These are phyloP conservation scores for Lodderomyces orthopsilosis DNA, from an alignment of 1,139 yeast genomes.

Conservation along the genomic window DNA sequence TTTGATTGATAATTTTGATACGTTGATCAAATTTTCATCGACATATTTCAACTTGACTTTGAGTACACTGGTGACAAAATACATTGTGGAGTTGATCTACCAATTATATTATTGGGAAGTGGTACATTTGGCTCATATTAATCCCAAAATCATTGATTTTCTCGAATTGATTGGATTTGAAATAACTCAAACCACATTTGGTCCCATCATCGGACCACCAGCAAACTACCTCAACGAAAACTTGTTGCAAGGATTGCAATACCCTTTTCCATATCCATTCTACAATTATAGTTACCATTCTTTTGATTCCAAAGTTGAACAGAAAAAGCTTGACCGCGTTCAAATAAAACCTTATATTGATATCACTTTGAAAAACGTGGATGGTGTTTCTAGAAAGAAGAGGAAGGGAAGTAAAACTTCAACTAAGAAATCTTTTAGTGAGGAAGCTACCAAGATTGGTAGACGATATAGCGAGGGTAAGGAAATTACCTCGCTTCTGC, in stretches of 20 bases:
- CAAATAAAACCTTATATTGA: constrained; percentile 38
- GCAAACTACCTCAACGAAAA: constrained; percentile 33
- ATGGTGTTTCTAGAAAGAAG: constrained; percentile 9
- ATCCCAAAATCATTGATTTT: constrained; percentile 36
- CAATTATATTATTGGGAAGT: constrained; percentile 46
- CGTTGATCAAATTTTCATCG: constrained; percentile 28
- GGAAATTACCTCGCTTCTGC: too few species aligned
- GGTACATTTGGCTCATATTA: constrained; percentile 35
- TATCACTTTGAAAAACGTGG: constrained; percentile 27
- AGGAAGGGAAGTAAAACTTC: constrained; percentile 9
- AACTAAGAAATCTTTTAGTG: background rate
- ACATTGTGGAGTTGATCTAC: constrained; percentile 38
- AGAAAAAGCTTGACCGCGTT: constrained; percentile 27
- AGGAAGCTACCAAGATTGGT: constrained; percentile 7
- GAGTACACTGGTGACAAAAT: constrained; percentile 39
- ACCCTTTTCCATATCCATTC: constrained; percentile 48
- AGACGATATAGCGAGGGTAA: background rate
- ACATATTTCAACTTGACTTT: constrained; percentile 38
- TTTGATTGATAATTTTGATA: constrained; percentile 38
- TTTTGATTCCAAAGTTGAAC: constrained; percentile 27
- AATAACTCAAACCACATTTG: constrained; percentile 36
- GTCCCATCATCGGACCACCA: constrained; percentile 42
- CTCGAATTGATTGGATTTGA: constrained; percentile 37
- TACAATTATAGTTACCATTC: constrained; percentile 47
- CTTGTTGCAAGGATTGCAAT: constrained; percentile 43